These are phyloP conservation scores for Pseudocercospora pini-densiflorae DNA, from an alignment of 2,329 filamentous ascomycete genomes.

Conservation along the genomic window DNA sequence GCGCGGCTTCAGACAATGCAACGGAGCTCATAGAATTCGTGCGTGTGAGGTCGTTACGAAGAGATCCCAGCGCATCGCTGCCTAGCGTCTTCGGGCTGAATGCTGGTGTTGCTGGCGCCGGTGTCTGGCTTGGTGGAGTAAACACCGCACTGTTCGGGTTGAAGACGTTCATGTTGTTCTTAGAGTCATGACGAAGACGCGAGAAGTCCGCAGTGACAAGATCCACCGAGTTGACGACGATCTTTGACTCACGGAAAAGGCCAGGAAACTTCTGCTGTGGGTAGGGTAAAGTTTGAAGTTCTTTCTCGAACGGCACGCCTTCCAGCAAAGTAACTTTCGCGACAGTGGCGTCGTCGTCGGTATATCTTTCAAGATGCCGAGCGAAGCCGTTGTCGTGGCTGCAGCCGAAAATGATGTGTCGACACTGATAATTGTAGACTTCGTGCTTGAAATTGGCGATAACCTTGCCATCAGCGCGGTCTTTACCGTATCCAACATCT, in stretches of 20 bases:
- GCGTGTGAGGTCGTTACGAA: constrained; percentile 23
- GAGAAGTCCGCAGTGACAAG: constrained; percentile 27
- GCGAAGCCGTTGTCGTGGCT: constrained; percentile 62
- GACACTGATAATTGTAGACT: constrained; percentile 63
- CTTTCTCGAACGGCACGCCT: constrained; percentile 60
- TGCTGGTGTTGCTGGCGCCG: constrained; percentile 23
- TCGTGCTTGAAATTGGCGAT: constrained; percentile 60
- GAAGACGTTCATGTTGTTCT: constrained; percentile 30
- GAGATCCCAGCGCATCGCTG: constrained; percentile 5
- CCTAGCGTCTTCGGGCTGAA: constrained; percentile 20
- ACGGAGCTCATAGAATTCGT: constrained; percentile 28
- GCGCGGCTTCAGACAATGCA: constrained; percentile 24
- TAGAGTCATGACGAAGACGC: constrained; percentile 36
- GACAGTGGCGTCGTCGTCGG: constrained; percentile 50
- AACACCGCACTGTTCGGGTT: constrained; percentile 37
- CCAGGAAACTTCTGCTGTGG: constrained; percentile 55
- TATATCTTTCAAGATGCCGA: constrained; percentile 55
- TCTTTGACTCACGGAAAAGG: constrained; percentile 60
- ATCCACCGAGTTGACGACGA: constrained; percentile 37
- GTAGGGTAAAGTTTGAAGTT: constrained; percentile 57
- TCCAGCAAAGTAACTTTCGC: constrained; percentile 61
- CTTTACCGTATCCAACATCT: constrained; percentile 63
- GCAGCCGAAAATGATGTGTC: constrained; percentile 64
- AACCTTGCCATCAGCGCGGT: constrained; percentile 63
- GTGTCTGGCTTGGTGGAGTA: constrained; percentile 30